Evolutionary conservation across 495 filamentous ascomycete genomes (phyloP).

Genomic region (Penicillium bovifimosum): DNA sequence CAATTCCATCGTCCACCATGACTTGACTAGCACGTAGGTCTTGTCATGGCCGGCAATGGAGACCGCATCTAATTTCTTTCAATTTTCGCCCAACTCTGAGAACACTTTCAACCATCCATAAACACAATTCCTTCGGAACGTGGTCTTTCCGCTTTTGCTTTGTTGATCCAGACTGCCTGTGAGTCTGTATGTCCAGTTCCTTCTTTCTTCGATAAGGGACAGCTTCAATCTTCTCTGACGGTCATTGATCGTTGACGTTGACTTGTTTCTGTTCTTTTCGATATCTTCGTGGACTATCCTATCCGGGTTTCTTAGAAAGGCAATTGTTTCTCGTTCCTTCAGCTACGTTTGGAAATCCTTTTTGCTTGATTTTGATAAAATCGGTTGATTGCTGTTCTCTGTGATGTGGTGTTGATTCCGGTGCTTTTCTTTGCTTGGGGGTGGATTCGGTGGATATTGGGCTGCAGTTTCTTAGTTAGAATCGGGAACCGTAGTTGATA

Average conservation of each 20-base stretch:
- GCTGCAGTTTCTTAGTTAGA: conserved; percentile 5
- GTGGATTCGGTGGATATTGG: conserved; percentile 4
- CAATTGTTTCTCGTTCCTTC: conserved; percentile 7
- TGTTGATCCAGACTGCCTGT: conserved; percentile 14
- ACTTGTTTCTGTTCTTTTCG: neutral
- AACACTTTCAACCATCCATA: conserved; percentile 1
- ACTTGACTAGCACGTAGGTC: conserved; percentile 1
- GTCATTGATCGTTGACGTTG: neutral
- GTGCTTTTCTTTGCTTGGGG: conserved; percentile 4
- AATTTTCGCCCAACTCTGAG: neutral
- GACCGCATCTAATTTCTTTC: neutral
- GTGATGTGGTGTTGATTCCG: conserved; percentile 1
- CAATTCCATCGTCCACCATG: conserved; percentile 4
- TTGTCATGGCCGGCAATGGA: conserved; percentile 2
- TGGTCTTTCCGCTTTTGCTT: conserved; percentile 7
- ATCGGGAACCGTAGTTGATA: conserved; percentile 14
- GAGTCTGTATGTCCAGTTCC: conserved; percentile 8
- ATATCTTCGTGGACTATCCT: conserved; percentile 11
- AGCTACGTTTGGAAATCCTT: conserved; percentile 5
- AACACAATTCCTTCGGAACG: conserved; percentile 7
- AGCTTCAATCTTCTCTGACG: neutral
- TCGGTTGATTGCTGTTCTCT: conserved; percentile 9
- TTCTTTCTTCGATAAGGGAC: neutral
- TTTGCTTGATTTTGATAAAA: too few relatives aligned
- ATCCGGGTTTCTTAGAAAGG: conserved; percentile 6